Conservation (phyloP, 345 rosid genomes). For the Eucalyptus guilfoylei region DNA sequence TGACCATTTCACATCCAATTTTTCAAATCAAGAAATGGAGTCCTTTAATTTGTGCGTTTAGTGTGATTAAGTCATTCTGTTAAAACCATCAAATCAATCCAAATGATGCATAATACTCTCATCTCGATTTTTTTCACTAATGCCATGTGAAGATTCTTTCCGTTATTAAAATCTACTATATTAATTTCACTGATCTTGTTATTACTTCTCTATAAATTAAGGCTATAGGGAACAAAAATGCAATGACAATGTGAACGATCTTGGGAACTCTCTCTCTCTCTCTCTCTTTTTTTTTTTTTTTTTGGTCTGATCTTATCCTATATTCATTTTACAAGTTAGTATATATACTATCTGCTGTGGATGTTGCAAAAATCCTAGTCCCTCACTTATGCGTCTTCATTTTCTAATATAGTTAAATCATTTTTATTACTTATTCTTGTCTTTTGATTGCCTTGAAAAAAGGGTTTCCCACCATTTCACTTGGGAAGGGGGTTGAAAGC, state of each 20-base stretch:
- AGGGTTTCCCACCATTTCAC: too few relatives aligned
- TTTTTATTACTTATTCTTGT: too few relatives aligned
- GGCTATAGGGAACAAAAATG: neutral
- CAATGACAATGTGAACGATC: accelerated
- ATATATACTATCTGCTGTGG: accelerated
- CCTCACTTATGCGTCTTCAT: too few relatives aligned
- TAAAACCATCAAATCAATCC: accelerated
- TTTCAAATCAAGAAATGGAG: neutral
- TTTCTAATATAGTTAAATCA: too few relatives aligned
- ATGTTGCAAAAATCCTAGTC: too few relatives aligned
- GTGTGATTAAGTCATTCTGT: neutral
- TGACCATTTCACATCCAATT: neutral
- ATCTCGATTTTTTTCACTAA: neutral
- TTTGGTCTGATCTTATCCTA: too few relatives aligned
- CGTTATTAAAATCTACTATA: neutral
- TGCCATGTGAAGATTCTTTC: neutral
- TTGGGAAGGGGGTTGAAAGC: too few relatives aligned
- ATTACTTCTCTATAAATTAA: neutral
- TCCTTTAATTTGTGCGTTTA: neutral
- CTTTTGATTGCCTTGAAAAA: too few relatives aligned
- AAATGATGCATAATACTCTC: neutral
- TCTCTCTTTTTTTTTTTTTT: neutral
- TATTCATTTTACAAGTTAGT: too few relatives aligned
- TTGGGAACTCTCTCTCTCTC: accelerated
- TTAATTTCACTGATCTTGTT: neutral